Percentiles rank a stretch among this genome's conserved stretches.
phyloP scores from a whole-genome alignment of 2,329 filamentous ascomycete genomes.

The Emericellopsis cladophorae region DNA sequence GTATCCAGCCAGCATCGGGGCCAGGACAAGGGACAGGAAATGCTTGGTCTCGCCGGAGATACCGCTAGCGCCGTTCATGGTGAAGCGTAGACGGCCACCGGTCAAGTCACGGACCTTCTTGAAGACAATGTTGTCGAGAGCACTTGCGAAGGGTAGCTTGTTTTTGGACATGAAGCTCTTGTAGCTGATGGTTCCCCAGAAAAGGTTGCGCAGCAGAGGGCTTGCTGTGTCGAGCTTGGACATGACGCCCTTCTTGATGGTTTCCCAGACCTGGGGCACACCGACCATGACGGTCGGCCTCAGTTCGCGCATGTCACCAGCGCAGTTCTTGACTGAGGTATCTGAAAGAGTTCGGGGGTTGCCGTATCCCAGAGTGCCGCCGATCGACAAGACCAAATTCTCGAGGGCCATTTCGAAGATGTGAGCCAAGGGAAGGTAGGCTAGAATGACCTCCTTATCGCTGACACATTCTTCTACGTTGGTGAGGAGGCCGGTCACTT shows the following conservation, averaged over 20 bases:
- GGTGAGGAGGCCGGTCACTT: constrained; percentile 65
- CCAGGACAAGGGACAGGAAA: constrained; percentile 85
- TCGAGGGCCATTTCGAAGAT: constrained; percentile 96
- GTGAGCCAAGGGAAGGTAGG: constrained; percentile 88
- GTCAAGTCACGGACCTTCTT: constrained; percentile 84
- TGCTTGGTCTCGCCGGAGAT: constrained; percentile 77
- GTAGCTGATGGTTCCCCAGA: constrained; percentile 52
- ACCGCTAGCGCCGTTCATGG: constrained; percentile 88
- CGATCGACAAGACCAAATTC: constrained; percentile 79
- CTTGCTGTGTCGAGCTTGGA: constrained; percentile 62
- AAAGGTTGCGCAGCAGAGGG: constrained; percentile 61
- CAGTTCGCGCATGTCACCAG: constrained; percentile 88
- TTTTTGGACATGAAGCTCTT: constrained; percentile 46
- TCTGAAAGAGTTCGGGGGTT: constrained; percentile 84
- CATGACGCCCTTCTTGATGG: constrained; percentile 88
- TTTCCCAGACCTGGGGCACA: constrained; percentile 95
- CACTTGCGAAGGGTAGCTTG: constrained; percentile 49
- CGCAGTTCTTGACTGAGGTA: constrained; percentile 73
- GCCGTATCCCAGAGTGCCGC: constrained; percentile 86
- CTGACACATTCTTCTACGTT: constrained; percentile 70
- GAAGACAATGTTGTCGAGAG: constrained; percentile 79
- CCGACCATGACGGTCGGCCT: constrained; percentile 82
- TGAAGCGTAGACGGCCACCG: constrained; percentile 75
- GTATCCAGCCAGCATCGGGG: constrained; percentile 90
- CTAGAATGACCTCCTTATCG: constrained; percentile 66